Evolutionary conservation across 495 filamentous ascomycete genomes (phyloP).

Genomic region (Pseudomonodictys pantanalensis): DNA sequence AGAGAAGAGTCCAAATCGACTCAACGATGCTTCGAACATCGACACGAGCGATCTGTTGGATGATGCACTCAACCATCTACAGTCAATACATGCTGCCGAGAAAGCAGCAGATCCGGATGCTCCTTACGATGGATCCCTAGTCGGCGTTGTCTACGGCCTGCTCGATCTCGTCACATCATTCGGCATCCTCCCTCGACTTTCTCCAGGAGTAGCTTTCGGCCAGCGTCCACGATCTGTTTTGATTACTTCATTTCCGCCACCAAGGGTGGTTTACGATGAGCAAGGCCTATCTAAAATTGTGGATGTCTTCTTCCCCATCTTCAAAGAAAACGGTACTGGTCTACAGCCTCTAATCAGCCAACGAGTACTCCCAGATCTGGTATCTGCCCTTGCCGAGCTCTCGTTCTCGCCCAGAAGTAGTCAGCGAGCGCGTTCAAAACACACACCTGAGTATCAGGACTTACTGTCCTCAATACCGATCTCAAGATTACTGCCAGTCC

Average conservation of each 20-base stretch:
- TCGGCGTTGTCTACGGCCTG: slow-evolving; percentile 31
- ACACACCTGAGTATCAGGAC: slow-evolving; percentile 1
- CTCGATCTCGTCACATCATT: slow-evolving; percentile 26
- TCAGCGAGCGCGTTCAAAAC: not conserved
- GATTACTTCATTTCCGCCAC: not conserved
- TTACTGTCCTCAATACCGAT: slow-evolving; percentile 34
- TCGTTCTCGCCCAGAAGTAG: slow-evolving; percentile 22
- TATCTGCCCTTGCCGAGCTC: slow-evolving; percentile 31
- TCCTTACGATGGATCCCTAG: slow-evolving; percentile 28
- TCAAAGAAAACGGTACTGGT: slow-evolving; percentile 13
- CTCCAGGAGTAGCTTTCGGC: slow-evolving; percentile 14
- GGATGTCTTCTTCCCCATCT: slow-evolving; percentile 6
- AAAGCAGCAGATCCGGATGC: slow-evolving; percentile 8
- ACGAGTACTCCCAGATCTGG: slow-evolving; percentile 47
- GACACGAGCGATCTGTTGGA: slow-evolving; percentile 8
- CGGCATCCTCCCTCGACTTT: slow-evolving; percentile 28
- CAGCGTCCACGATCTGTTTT: slow-evolving; percentile 31
- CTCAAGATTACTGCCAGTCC: slow-evolving; percentile 45
- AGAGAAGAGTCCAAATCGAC: not conserved
- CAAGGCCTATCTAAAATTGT: slow-evolving; percentile 5
- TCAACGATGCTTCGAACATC: not conserved
- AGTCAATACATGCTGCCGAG: slow-evolving; percentile 25
- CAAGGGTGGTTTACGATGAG: not conserved
- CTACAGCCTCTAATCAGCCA: slow-evolving; percentile 28
- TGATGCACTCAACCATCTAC: slow-evolving; percentile 23